phyloP scores from a whole-genome alignment of 768 basidiomycete genomes.

The Lenzites betulinus region DNA sequence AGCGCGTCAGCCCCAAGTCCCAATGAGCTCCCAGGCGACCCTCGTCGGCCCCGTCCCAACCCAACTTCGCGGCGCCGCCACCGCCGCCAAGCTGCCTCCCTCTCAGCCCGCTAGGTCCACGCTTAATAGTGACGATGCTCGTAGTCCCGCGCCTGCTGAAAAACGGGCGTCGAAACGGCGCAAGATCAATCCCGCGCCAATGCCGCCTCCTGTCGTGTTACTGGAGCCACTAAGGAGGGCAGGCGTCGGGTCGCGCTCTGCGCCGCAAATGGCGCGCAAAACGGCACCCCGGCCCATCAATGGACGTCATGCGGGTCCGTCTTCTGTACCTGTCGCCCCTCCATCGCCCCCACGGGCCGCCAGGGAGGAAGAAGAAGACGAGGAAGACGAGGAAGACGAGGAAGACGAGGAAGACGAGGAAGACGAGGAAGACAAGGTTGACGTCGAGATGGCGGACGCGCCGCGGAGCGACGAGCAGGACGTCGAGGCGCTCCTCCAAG shows the following conservation, averaged over 20 bases:
- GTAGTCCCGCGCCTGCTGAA: not conserved
- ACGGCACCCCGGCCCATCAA: not conserved
- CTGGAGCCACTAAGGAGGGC: not conserved
- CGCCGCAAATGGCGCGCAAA: not conserved
- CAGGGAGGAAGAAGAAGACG: not conserved
- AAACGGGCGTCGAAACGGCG: not conserved
- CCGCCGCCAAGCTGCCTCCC: not conserved
- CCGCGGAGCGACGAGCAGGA: conserved; percentile 9
- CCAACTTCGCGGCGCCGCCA: conserved; percentile 3
- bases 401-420: too few relatives aligned
- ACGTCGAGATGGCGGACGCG: not conserved
- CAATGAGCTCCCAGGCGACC: conserved; percentile 19
- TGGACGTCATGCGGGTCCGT: not conserved
- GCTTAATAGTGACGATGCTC: not conserved
- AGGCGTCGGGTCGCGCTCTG: not conserved
- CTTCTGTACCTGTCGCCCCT: too few relatives aligned
- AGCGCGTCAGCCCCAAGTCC: not conserved
- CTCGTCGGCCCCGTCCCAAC: conserved; percentile 16
- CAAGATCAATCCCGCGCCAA: not conserved
- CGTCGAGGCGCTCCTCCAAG: conserved; percentile 17
- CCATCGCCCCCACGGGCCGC: not conserved
- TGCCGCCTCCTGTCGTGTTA: not conserved
- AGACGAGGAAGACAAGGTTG: too few relatives aligned
- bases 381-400: not conserved
- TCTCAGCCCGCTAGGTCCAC: not conserved